Percentiles rank a stretch among this genome's conserved stretches.
Conservation (phyloP, 495 filamentous ascomycete species). For the Podospora pseudocomata region DNA sequence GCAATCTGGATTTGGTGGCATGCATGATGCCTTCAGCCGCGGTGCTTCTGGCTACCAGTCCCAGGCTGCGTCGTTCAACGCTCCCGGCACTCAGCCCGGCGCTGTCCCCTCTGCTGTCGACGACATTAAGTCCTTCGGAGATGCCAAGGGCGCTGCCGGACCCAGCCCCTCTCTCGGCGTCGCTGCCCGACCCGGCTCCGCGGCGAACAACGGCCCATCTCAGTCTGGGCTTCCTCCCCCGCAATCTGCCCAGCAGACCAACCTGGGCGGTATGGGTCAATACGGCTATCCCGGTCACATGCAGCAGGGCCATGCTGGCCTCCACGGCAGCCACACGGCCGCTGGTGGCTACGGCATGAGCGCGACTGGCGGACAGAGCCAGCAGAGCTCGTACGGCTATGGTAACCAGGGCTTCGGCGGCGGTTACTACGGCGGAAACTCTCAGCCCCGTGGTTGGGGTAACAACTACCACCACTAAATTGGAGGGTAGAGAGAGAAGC, state of each 20-base stretch:
- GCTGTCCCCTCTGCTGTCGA: conserved; percentile 52
- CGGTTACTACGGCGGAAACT: conserved; percentile 49
- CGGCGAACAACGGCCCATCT: conserved; percentile 66
- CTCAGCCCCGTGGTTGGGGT: conserved; percentile 58
- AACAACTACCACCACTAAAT: conserved; percentile 60
- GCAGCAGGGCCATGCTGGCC: conserved; percentile 47
- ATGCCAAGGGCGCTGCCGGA: conserved; percentile 63
- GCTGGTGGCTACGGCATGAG: conserved; percentile 70
- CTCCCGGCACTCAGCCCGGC: conserved; percentile 55
- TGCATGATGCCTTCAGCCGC: conserved; percentile 77
- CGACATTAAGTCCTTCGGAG: conserved; percentile 69
- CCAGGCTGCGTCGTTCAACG: conserved; percentile 63
- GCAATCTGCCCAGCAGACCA: conserved; percentile 59
- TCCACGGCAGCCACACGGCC: conserved; percentile 58
- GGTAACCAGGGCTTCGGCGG: conserved; percentile 52
- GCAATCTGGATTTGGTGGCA: conserved; percentile 64
- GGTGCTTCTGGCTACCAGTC: conserved; percentile 54
- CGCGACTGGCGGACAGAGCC: conserved; percentile 59
- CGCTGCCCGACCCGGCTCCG: conserved; percentile 78
- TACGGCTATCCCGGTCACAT: conserved; percentile 74
- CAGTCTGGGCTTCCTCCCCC: conserved; percentile 70
- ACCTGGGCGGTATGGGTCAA: conserved; percentile 47
- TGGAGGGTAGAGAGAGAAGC: neutral
- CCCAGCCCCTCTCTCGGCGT: conserved; percentile 82
- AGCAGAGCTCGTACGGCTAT: conserved; percentile 59